phyloP scores from a whole-genome alignment of 768 basidiomycete species.

The Serendipita vermifera region DNA sequence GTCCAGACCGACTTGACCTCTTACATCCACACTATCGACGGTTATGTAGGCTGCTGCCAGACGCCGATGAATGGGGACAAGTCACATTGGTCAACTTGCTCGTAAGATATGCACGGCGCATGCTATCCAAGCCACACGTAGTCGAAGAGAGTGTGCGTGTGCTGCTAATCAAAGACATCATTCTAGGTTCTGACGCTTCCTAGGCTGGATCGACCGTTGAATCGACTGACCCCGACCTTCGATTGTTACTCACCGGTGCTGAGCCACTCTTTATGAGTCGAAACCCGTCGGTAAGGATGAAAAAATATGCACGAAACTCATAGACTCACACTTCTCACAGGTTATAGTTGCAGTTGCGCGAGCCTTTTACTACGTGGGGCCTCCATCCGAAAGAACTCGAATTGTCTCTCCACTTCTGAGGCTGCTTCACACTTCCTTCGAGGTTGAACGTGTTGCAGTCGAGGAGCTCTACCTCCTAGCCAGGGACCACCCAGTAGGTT shows the following conservation, averaged over 20 bases:
- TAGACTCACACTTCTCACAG: constrained; percentile 26
- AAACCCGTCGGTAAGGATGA: constrained; percentile 70
- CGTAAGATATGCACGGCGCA: constrained; percentile 65
- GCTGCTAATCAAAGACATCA: background rate
- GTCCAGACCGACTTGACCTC: constrained; percentile 74
- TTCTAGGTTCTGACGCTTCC: background rate
- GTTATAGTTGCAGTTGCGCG: constrained; percentile 68
- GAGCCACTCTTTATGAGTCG: constrained; percentile 73
- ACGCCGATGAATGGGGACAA: constrained; percentile 97
- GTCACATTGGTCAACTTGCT: constrained; percentile 65
- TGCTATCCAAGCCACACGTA: constrained; percentile 53
- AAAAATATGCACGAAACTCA: background rate
- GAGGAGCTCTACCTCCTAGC: constrained; percentile 58
- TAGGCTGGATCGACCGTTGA: constrained; percentile 25
- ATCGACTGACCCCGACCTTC: constrained; percentile 57
- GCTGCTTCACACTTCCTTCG: constrained; percentile 45
- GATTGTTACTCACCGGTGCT: constrained; percentile 54
- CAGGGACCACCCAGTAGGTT: constrained; percentile 49
- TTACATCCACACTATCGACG: constrained; percentile 81
- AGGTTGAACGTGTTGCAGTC: constrained; percentile 63
- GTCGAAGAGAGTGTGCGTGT: background rate
- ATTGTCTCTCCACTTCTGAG: constrained; percentile 63
- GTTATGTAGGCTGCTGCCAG: constrained; percentile 68
- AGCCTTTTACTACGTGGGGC: constrained; percentile 59
- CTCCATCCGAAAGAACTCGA: constrained; percentile 40